These are phyloP conservation scores for Exophiala aquamarina DNA, from an alignment of 2,329 filamentous ascomycete species.

Conservation along the genomic window DNA sequence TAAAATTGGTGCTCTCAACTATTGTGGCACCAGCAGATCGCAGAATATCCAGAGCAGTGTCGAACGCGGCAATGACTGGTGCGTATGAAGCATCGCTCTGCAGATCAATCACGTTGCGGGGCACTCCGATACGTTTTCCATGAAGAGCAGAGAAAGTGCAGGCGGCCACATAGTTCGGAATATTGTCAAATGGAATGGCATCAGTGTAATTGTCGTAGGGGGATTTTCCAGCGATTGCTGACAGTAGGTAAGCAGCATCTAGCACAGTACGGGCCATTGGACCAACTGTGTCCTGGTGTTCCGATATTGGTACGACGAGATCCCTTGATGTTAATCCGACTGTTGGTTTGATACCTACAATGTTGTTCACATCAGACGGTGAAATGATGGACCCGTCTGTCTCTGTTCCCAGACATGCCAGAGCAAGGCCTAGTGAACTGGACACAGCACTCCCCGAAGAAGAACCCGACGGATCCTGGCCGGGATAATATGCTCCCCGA, in stretches of 20 bases:
- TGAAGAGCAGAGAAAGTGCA: slow-evolving; percentile 54
- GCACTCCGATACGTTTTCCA: slow-evolving; percentile 64
- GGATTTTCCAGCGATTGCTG: slow-evolving; percentile 59
- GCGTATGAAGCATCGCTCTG: slow-evolving; percentile 33
- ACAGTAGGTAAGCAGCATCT: slow-evolving; percentile 57
- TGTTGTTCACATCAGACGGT: slow-evolving; percentile 56
- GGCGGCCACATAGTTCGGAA: slow-evolving; percentile 63
- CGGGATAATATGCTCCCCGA: slow-evolving; percentile 59
- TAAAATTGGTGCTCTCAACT: slow-evolving; percentile 62
- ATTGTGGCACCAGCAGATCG: slow-evolving; percentile 58
- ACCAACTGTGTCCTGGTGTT: slow-evolving; percentile 36
- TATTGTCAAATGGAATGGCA: slow-evolving; percentile 53
- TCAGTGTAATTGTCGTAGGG: slow-evolving; percentile 57
- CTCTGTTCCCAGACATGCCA: slow-evolving; percentile 62
- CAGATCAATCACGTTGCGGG: slow-evolving; percentile 56
- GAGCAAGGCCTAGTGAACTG: slow-evolving; percentile 58
- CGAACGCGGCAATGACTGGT: slow-evolving; percentile 54
- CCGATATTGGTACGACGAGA: slow-evolving; percentile 64
- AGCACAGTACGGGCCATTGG: slow-evolving; percentile 60
- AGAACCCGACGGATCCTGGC: slow-evolving; percentile 62
- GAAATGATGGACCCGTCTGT: slow-evolving; percentile 65
- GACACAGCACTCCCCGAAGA: slow-evolving; percentile 64
- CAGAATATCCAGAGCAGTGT: slow-evolving; percentile 54
- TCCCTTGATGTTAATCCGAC: slow-evolving; percentile 49
- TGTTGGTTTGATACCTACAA: slow-evolving; percentile 68